These are phyloP conservation scores for Stagonosporopsis tanaceti DNA, from an alignment of 2,329 filamentous ascomycete genomes.

Conservation along the genomic window DNA sequence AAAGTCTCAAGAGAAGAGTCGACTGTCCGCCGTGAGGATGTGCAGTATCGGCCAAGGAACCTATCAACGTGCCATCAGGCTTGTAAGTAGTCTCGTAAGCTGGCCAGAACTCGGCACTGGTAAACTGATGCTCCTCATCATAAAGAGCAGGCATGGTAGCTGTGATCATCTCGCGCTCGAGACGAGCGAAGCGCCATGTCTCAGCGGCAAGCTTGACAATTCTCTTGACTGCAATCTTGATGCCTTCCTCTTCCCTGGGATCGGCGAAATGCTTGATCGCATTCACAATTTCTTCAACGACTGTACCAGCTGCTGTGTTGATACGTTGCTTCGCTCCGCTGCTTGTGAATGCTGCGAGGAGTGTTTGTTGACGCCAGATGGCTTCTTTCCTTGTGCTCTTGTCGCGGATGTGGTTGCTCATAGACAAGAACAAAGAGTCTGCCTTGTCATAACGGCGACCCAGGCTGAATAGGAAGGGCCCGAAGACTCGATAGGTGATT, in stretches of 20 bases:
- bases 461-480: conserved; percentile 65
- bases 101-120: conserved; percentile 46
- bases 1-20: conserved; percentile 59
- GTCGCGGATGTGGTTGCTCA: conserved; percentile 64
- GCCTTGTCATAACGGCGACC: conserved; percentile 63
- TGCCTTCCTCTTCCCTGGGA: conserved; percentile 58
- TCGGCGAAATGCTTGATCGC: conserved; percentile 63
- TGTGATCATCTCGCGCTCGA: conserved; percentile 64
- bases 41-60: conserved; percentile 36
- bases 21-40: conserved; percentile 43
- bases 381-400: conserved; percentile 65
- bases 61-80: conserved; percentile 33
- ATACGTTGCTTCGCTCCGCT: conserved; percentile 65
- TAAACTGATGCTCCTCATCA: conserved; percentile 45
- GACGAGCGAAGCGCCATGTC: conserved; percentile 65
- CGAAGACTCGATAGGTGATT: conserved; percentile 64
- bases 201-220: conserved; percentile 67
- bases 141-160: conserved; percentile 57
- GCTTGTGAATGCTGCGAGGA: conserved; percentile 65
- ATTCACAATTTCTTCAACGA: conserved; percentile 65
- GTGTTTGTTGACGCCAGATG: conserved; percentile 66
- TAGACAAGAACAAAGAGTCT: conserved; percentile 63
- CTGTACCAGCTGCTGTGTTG: conserved; percentile 62
- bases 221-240: conserved; percentile 60
- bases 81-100: conserved; percentile 45